These are phyloP conservation scores for Fraxinus albicans DNA, from an alignment of 305 asterid genomes.

Conservation along the genomic window DNA sequence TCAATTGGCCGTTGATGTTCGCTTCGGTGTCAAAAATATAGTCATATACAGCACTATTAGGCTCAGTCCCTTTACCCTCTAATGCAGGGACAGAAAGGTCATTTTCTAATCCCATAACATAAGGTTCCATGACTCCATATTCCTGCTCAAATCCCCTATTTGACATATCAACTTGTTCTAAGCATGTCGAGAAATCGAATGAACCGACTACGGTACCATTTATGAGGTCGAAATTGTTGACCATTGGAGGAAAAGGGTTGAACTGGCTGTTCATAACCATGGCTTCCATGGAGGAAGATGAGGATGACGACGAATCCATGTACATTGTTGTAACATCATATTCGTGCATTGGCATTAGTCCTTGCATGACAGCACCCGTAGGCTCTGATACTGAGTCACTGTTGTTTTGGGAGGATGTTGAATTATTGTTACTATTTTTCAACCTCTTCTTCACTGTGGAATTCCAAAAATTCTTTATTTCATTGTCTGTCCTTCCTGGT, in stretches of 20 bases:
- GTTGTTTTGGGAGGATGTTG: constrained; percentile 34
- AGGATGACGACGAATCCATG: constrained; percentile 63
- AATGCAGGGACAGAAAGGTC: constrained; percentile 69
- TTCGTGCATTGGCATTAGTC: constrained; percentile 50
- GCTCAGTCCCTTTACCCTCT: constrained; percentile 34
- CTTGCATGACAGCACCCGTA: constrained; percentile 22
- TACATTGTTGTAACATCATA: constrained; percentile 45
- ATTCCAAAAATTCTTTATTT: constrained; percentile 55
- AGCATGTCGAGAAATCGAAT: constrained; percentile 28
- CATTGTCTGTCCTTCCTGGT: constrained; percentile 55
- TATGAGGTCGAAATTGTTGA: constrained; percentile 15
- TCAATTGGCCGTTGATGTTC: constrained; percentile 23
- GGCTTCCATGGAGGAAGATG: constrained; percentile 48
- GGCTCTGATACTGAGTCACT: constrained; percentile 48
- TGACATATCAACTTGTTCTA: constrained; percentile 26
- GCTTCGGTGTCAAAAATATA: constrained; percentile 29
- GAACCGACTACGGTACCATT: constrained; percentile 22
- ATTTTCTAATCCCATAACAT: constrained; percentile 56
- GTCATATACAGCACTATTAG: constrained; percentile 29
- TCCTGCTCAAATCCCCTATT: constrained; percentile 32
- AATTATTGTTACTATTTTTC: constrained; percentile 28
- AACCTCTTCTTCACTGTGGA: constrained; percentile 47
- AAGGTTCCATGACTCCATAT: constrained; percentile 39
- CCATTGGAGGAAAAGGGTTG: constrained; percentile 42
- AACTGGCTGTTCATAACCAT: constrained; percentile 31